Evolutionary conservation across 306 rosid species (phyloP), one percentile per base, ranked within the genome.

Genomic region (Rosa persica): DNA sequence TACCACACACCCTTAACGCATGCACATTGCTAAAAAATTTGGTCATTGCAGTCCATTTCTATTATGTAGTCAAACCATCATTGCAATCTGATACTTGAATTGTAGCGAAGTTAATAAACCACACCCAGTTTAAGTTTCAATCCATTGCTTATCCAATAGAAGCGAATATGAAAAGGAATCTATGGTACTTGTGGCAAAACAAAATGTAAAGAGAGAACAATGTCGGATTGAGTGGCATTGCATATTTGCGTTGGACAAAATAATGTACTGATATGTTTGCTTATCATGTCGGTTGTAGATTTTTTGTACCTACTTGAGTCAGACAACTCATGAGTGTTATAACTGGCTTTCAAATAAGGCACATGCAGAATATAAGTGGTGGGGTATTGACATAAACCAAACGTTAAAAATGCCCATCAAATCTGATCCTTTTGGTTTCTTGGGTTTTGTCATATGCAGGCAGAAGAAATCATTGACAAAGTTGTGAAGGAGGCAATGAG

Each of bases 401-500:
- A 73, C 19, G 16, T 2, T 3, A 46, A 73, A 73, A 36, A 22
- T 55, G 46, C n/a, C 13, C 22, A 46, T 19, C 67, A 64, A 25
- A 48, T 62, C 40, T 76, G 8, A 61, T 58, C 3, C 20, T 27
- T 25, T 60, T 27, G 5, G 16, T 19, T 65, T 10, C 22, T 19
- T 43, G 57, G 70, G 20, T 12, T 12, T 70, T 78, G 57, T 81
- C 30, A 11, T 13, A 58, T 76, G 86, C 94, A 96, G 99, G 92
- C 96, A 58, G 98, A 96, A 75, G 99, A 96, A 40, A 86, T 90
- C 42, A 90, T 96, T 81, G 99, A 93, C 89, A 89, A 81, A 79
- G 90, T 86, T 52, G 90, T 94, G 79, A 92, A 85, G 78, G 98
- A 94, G 74, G 98, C 95, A 86, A 94, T 94, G 11, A 89, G 43